Conservation (phyloP, 2,329 filamentous ascomycete genomes). For the Penicillium paneum region DNA sequence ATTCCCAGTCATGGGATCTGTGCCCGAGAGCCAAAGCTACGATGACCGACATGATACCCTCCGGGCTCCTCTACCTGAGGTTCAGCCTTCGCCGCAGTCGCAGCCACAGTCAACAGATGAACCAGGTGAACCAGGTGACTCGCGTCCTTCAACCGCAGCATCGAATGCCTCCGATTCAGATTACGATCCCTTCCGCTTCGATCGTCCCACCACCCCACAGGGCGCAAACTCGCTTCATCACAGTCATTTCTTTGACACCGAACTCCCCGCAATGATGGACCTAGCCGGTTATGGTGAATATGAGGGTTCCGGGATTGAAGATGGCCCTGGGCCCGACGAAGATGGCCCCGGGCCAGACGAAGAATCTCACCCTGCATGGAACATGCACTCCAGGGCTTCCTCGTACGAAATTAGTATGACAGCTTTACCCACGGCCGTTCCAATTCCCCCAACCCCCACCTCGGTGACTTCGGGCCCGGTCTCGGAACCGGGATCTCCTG, state of each 20-base stretch:
- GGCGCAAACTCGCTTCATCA: conserved; percentile 13
- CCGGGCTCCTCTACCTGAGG: conserved; percentile 25
- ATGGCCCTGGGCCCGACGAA: conserved; percentile 55
- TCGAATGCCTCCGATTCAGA: conserved; percentile 39
- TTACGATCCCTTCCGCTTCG: conserved; percentile 44
- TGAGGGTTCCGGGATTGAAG: conserved; percentile 51
- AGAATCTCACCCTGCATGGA: conserved; percentile 42
- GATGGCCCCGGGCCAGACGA: conserved; percentile 54
- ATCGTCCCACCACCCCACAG: conserved; percentile 32
- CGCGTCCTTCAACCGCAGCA: conserved; percentile 40
- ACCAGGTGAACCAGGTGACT: conserved; percentile 26
- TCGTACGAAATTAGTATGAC: conserved; percentile 16
- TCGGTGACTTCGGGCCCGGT: conserved; percentile 11
- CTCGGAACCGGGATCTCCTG: conserved; percentile 21
- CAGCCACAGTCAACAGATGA: conserved; percentile 21
- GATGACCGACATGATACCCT: conserved; percentile 33
- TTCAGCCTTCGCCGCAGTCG: conserved; percentile 6
- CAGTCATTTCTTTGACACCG: conserved; percentile 42
- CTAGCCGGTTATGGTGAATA: conserved; percentile 46
- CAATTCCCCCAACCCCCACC: conserved; percentile 16
- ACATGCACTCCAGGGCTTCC: conserved; percentile 12
- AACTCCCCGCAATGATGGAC: conserved; percentile 46
- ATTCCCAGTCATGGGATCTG: conserved; percentile 46
- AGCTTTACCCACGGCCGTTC: conserved; percentile 28
- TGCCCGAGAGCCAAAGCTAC: conserved; percentile 12